Evolutionary conservation across 2,329 filamentous ascomycete species (phyloP), one percentile per base, ranked within the genome.

Genomic region (Pseudogymnoascus sp.): DNA sequence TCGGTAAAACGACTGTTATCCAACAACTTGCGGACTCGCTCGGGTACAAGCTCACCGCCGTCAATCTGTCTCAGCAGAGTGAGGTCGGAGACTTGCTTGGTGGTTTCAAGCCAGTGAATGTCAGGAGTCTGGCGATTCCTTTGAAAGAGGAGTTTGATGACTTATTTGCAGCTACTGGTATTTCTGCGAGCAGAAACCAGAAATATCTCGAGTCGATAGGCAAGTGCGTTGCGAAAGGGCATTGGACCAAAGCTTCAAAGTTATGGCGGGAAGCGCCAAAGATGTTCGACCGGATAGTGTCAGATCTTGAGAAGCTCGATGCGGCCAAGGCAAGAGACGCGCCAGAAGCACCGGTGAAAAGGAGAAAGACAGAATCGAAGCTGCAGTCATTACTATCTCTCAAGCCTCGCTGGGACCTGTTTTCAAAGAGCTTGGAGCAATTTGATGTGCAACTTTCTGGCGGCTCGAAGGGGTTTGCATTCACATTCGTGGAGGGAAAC

Each of bases 31-130:
- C 94, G 0, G 87, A 89, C 64, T 83, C 88, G 3, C 81, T 97
- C 28, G 91, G 92, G 1, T 89, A 92, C 72, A 95, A 91, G 70
- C 82, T 99, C 11, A 89, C 92, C 0, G 91, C 92, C 2, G 92
- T 99, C 72, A 99, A 99, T 72, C 75, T 99, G 73, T 99, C 94
- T 0, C 95, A 99, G 73, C 95, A 99, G 74, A 97, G 92, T 71
- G 95, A 99, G 75, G 92, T 90, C 42, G 90, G 92, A n/a, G 94
- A 99, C 77, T 78, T 99, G 11, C 80, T 99, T 0, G 95, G 94
- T 70, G 94, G 94, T 0, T 97, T 96, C 78, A 99, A 99, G 74
- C 94, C 94, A 0, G 89, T 99, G 64, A 97, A 93, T 72, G 85
- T 94, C 44, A 86, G 93, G 67, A 95, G 87, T 65, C 80, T 97